phyloP scores from a whole-genome alignment of 2,329 filamentous ascomycete genomes.

The Teratosphaeria pseudoeucalypti region DNA sequence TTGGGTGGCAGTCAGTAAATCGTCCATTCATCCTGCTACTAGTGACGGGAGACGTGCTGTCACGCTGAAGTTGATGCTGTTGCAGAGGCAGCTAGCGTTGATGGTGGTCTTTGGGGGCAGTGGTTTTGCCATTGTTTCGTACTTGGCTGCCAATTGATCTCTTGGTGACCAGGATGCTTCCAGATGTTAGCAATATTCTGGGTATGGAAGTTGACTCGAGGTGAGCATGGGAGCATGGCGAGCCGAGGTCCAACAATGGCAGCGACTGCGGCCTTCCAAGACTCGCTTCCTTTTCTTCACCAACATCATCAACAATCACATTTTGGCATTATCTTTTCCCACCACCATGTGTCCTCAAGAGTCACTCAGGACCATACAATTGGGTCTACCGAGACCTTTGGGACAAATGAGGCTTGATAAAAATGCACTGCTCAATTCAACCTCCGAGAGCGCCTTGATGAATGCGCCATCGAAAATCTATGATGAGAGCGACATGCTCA shows the following conservation, averaged over 20 bases:
- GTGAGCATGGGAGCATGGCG: background rate
- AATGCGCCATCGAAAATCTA: no score
- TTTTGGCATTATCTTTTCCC: background rate
- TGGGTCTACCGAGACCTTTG: no score
- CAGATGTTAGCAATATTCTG: no score
- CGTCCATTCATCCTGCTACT: no score
- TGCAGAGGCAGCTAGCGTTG: slow-evolving; percentile 18
- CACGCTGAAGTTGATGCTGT: slow-evolving; percentile 13
- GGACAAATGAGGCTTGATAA: no score
- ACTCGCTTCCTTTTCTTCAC: background rate
- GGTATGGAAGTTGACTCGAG: background rate
- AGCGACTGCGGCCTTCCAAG: background rate
- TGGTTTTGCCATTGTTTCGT: background rate
- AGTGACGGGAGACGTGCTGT: background rate
- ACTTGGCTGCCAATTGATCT: background rate
- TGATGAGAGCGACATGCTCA: no score
- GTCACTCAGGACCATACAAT: no score
- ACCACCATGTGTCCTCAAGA: no score
- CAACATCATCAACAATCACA: background rate
- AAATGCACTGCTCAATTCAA: no score
- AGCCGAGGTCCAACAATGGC: background rate
- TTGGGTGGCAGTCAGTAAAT: no score
- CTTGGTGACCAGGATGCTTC: background rate
- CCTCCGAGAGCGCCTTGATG: no score
- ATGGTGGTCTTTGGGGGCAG: slow-evolving; percentile 1